Evolutionary conservation across 352 stramenopile species (phyloP).

Genomic region (Phytophthora pseudosyringae): DNA sequence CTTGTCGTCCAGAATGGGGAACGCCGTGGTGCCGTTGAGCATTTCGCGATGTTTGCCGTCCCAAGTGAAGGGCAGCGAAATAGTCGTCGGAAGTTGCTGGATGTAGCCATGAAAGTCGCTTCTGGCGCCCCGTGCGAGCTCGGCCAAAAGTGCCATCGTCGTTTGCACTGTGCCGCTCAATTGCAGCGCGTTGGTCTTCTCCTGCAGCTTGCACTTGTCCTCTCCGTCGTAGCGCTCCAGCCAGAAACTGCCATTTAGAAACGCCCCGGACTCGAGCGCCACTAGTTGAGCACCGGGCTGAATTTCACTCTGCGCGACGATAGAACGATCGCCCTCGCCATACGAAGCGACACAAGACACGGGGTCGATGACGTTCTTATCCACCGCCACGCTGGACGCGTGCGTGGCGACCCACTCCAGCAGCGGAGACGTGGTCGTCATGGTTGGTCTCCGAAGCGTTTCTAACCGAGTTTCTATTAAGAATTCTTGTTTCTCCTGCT

Average conservation of each 20-base stretch:
- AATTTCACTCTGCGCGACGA: constrained; percentile 49
- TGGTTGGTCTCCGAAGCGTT: constrained; percentile 19
- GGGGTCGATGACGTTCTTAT: constrained; percentile 45
- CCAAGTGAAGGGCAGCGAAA: constrained; percentile 66
- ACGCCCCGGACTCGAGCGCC: constrained; percentile 41
- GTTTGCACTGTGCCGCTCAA: constrained; percentile 55
- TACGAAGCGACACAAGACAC: constrained; percentile 34
- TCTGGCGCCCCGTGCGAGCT: constrained; percentile 37
- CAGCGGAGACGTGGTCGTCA: constrained; percentile 30
- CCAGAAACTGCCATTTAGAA: constrained; percentile 60
- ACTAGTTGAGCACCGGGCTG: constrained; percentile 44
- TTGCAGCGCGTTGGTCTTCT: constrained; percentile 38
- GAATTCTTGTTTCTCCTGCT: background rate
- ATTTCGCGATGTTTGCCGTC: constrained; percentile 25
- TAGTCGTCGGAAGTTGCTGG: constrained; percentile 51
- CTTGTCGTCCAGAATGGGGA: constrained; percentile 57
- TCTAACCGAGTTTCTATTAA: constrained; percentile 17
- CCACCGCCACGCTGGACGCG: constrained; percentile 40
- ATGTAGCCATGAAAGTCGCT: constrained; percentile 70
- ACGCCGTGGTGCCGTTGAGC: constrained; percentile 61
- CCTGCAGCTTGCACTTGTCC: constrained; percentile 32
- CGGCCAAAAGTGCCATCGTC: constrained; percentile 54
- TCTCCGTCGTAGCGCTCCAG: constrained; percentile 30
- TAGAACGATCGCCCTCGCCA: constrained; percentile 52
- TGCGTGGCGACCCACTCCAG: constrained; percentile 47